Evolutionary conservation across 2,329 filamentous ascomycete species (phyloP).

Genomic region (Aspergillus texensis): DNA sequence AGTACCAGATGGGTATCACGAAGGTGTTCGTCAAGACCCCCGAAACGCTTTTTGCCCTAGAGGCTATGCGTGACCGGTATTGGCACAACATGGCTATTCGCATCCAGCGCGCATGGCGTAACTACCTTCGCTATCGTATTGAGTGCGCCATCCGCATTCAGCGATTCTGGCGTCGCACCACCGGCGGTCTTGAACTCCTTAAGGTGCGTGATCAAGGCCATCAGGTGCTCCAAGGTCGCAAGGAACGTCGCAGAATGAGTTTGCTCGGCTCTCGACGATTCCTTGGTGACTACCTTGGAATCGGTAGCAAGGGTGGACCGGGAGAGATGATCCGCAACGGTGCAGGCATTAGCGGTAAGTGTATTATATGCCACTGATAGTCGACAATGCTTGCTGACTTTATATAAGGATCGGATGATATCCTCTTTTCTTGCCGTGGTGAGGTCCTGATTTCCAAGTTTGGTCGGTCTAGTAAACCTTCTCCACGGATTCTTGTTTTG

Average conservation of each 20-base stretch:
- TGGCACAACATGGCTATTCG: slow-evolving; percentile 99
- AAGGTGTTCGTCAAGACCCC: slow-evolving; percentile 99
- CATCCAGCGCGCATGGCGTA: slow-evolving; percentile 96
- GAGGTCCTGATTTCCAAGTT: slow-evolving; percentile 93
- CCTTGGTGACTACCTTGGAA: slow-evolving; percentile 89
- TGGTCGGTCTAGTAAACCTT: slow-evolving; percentile 91
- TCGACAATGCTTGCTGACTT: not conserved
- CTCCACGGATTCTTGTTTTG: slow-evolving; percentile 80
- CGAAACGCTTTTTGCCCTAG: slow-evolving; percentile 92
- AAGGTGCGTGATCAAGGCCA: slow-evolving; percentile 88
- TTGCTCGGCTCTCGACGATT: slow-evolving; percentile 88
- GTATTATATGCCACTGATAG: not conserved
- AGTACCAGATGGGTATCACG: slow-evolving; percentile 95
- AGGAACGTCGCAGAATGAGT: slow-evolving; percentile 90
- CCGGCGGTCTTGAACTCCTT: slow-evolving; percentile 84
- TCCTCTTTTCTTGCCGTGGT: slow-evolving; percentile 86
- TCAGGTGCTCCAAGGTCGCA: slow-evolving; percentile 75
- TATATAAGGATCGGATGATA: slow-evolving; percentile 60
- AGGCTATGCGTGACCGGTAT: slow-evolving; percentile 96
- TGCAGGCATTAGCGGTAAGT: slow-evolving; percentile 67
- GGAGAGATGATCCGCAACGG: slow-evolving; percentile 79
- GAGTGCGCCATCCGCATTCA: slow-evolving; percentile 95
- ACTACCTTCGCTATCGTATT: slow-evolving; percentile 87
- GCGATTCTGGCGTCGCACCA: slow-evolving; percentile 92
- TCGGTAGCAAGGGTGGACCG: slow-evolving; percentile 77